Evolutionary conservation across 2,329 filamentous ascomycete genomes (phyloP), one percentile per base, ranked within the genome.

Genomic region (Cladophialophora immunda): DNA sequence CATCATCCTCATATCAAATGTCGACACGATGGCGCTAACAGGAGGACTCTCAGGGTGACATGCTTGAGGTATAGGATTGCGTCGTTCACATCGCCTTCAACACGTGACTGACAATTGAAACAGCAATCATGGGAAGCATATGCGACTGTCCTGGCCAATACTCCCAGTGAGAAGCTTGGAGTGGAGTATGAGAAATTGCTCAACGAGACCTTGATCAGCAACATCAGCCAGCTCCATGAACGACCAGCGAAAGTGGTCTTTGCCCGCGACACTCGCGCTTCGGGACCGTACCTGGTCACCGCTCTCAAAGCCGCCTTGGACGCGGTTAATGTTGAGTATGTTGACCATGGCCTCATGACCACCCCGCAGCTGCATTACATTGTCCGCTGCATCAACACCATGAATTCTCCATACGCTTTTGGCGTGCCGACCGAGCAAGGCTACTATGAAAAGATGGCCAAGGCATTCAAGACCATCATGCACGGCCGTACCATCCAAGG

Each of bases 311-410:
- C 92, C 75, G 92, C 92, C 19, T 84, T 98, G 70, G 89, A 90
- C 68, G 92, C 92, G 59, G 90, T 91, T 55, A 86, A 87, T 64
- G 88, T 90, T 62, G 88, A 92, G 68, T 90, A 88, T 76, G 88
- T 88, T 76, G 94, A 98, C 83, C 94, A 90, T 82, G 95, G 94
- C 80, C 90, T 94, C 77, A 85, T 97, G 75, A 98, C 95, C 13
- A 99, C 95, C 3, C 95, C 95, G n/a, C 95, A 98, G 82, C 86
- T 99, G 66, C 95, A 99, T 83, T 99, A 99, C 81, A 85, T 98
- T 71, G 94, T 94, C 34, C 92, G 95, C 71, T 97, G 94, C 79
- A 87, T 93, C 81, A 99, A 99, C 82, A 98, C 94, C 0, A 87
- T 95, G 74, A 92, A 91, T 68, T 96, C 92, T 1, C 90, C 91